Evolutionary conservation across 2,329 filamentous ascomycete species (phyloP).

Genomic region (Cercospora janseana): DNA sequence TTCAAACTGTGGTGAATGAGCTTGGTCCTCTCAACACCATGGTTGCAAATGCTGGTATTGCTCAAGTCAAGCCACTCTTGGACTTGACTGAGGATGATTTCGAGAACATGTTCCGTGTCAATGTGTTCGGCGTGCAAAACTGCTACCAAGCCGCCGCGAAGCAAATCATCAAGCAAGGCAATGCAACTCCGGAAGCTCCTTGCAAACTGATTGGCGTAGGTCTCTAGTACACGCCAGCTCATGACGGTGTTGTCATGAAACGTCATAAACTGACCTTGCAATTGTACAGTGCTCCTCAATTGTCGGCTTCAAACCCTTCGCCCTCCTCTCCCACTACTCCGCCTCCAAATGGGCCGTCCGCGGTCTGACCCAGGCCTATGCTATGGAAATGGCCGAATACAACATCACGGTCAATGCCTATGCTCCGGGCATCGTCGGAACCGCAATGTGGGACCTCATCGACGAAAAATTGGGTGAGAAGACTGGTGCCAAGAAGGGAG

Average conservation of each 20-base stretch:
- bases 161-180: constrained; percentile 63
- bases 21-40: constrained; percentile 55
- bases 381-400: constrained; percentile 63
- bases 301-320: constrained; percentile 60
- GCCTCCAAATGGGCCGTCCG: constrained; percentile 66
- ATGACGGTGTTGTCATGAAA: too few relatives aligned
- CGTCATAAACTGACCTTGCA: constrained; percentile 2
- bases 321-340: constrained; percentile 61
- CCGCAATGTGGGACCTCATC: constrained; percentile 67
- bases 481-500: constrained; percentile 47
- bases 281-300: constrained; percentile 42
- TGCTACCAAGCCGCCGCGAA: constrained; percentile 63
- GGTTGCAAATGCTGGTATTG: constrained; percentile 63
- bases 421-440: constrained; percentile 66
- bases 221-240: not conserved
- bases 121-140: constrained; percentile 64
- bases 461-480: constrained; percentile 59
- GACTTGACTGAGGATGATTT: constrained; percentile 59
- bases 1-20: constrained; percentile 52
- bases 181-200: constrained; percentile 39
- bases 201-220: constrained; percentile 50
- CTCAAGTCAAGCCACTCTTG: constrained; percentile 56
- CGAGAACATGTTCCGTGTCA: constrained; percentile 61
- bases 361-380: constrained; percentile 64
- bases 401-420: constrained; percentile 67